These are phyloP conservation scores for Monosiga brevicollis DNA, from an alignment of 78 protist genomes.

Conservation along the genomic window DNA sequence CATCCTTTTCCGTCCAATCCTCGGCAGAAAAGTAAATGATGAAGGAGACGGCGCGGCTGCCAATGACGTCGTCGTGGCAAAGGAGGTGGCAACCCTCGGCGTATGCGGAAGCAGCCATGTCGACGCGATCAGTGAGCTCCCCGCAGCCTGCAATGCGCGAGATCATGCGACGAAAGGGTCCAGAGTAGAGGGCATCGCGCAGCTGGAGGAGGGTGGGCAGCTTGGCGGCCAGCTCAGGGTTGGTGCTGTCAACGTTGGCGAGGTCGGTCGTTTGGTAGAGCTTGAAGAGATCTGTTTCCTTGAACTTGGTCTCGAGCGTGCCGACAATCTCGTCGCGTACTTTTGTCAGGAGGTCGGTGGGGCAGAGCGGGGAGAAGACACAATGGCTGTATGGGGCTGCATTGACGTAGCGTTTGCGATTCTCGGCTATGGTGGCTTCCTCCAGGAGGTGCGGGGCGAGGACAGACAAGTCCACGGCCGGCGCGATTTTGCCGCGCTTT, in stretches of 20 bases:
- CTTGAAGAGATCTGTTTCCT: background rate
- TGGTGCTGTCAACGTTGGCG: background rate
- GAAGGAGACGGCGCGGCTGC: background rate
- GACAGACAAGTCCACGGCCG: too few relatives aligned
- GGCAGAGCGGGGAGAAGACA: background rate
- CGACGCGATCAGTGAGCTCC: background rate
- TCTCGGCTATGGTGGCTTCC: too few relatives aligned
- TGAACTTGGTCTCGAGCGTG: background rate
- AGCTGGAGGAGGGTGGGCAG: background rate
- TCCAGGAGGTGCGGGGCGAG: too few relatives aligned
- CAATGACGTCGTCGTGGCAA: background rate
- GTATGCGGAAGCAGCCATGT: background rate
- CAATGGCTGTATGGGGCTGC: background rate
- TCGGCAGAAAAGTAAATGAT: background rate
- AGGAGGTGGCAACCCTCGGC: background rate
- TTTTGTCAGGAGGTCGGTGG: background rate
- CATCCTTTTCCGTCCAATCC: background rate
- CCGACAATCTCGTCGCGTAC: background rate
- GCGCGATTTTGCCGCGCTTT: too few relatives aligned
- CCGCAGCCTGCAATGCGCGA: background rate
- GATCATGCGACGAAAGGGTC: background rate
- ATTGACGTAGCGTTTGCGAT: background rate
- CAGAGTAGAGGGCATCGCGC: background rate
- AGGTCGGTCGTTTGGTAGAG: background rate
- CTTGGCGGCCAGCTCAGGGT: background rate